Evolutionary conservation across 2,329 filamentous ascomycete genomes (phyloP), one percentile per base, ranked within the genome.

Genomic region (Chrysosporium queenslandicum): DNA sequence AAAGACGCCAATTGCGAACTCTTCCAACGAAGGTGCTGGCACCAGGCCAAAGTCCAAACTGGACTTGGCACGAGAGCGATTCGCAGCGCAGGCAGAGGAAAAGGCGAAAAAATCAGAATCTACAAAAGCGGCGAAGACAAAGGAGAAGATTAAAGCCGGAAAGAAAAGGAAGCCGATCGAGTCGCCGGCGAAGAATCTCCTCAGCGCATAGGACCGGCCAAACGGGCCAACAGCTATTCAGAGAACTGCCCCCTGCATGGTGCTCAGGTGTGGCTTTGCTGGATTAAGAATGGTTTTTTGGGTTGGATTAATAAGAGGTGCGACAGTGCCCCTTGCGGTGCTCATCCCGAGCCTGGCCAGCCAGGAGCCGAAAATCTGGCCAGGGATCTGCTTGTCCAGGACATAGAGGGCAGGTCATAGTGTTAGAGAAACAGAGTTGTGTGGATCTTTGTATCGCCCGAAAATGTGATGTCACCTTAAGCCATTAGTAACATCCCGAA

Each of bases 51-150:
- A 77, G 63, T 76, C 74, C 8, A 69, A 71, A 18, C 71, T 83
- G 53, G 76, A 83, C 59, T 63, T 80, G 54, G 80, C 80, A 6
- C 69, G 80, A 53, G 77, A 79, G 57, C 72, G 75, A 50, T 77
- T 77, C 63, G 77, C 74, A 8, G 74, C 73, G 12, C 62, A 65
- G 25, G 63, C 58, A n/a, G 63, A 63, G 40, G 61, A 58, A 20
- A 67, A 64, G 49, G 60, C 64, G 18, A 55, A 55, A 40, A 51
- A 52, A 46, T 8, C n/a, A 16, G 55, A 51, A 39, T 46, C 39
- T 3, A 16, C 11, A 4, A 42, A 42, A 39, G 3, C 25, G 20
- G 55, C 1, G 57, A 60, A 49, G 36, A 54, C 1, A 58, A 59
- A 27, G 23, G 40, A 43, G 23, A 30, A 29, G 25, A 23, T 29